Evolutionary conservation across 805 yeast genomes (phyloP).

Genomic region (Candida chauliodis): DNA sequence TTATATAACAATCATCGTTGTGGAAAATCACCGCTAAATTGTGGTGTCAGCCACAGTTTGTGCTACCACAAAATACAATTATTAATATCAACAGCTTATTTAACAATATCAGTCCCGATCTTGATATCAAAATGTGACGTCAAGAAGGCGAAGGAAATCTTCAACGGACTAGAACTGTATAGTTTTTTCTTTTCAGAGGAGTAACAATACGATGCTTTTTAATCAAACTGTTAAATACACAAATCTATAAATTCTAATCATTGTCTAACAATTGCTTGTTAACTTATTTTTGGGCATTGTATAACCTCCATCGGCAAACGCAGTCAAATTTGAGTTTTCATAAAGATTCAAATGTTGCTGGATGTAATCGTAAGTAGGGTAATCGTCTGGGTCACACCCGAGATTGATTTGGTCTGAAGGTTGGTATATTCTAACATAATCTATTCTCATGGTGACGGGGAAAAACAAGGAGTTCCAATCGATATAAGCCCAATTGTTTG

Average conservation of each 20-base stretch:
- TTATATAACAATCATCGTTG: too few relatives aligned
- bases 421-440: conserved; percentile 90
- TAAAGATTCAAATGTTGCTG: conserved; percentile 67
- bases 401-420: conserved; percentile 57
- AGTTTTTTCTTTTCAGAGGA: not conserved
- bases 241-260: conserved; percentile 1
- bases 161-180: too few relatives aligned
- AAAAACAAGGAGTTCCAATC: conserved; percentile 80
- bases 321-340: conserved; percentile 61
- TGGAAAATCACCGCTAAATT: too few relatives aligned
- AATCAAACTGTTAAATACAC: conserved; percentile 1
- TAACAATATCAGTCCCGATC: too few relatives aligned
- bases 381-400: conserved; percentile 84
- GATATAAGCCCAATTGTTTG: conserved; percentile 90
- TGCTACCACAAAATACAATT: too few relatives aligned
- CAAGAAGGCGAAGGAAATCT: too few relatives aligned
- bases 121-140: too few relatives aligned
- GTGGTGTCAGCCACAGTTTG: too few relatives aligned
- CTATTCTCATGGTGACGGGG: conserved; percentile 75
- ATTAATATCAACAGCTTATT: too few relatives aligned
- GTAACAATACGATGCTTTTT: too few relatives aligned
- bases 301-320: conserved; percentile 76
- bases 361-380: conserved; percentile 86
- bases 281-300: conserved; percentile 37
- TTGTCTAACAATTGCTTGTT: conserved; percentile 4